Conservation (phyloP, 805 yeast species). For the Metschnikowia corniflorae region DNA sequence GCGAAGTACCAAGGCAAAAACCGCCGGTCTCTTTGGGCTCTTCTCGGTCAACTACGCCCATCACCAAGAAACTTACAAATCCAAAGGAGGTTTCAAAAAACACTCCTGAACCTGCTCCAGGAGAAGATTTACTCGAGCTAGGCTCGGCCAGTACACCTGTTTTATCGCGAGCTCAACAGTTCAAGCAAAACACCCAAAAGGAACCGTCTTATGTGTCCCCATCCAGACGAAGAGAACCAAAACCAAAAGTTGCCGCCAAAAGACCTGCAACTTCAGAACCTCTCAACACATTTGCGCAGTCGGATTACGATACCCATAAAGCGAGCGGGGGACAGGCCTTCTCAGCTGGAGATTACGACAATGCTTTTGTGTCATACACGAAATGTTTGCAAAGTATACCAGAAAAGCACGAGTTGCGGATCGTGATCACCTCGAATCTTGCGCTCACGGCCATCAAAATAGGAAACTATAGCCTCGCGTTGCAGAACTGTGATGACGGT, state of each 20-base stretch:
- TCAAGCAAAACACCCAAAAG: conserved; percentile 21
- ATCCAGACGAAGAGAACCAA: conserved; percentile 19
- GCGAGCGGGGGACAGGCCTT: conserved; percentile 60
- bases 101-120: background rate
- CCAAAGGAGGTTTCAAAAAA: too few relatives aligned
- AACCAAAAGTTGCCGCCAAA: background rate
- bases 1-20: background rate
- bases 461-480: conserved; percentile 63
- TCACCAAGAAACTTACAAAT: too few relatives aligned
- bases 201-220: conserved; percentile 22
- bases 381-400: conserved; percentile 54
- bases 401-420: conserved; percentile 54
- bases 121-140: conserved; percentile 30
- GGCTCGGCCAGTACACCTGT: conserved; percentile 6
- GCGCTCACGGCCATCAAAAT: conserved; percentile 59
- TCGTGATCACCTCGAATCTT: conserved; percentile 72
- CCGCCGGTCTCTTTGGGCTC: background rate
- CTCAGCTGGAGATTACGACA: conserved; percentile 76
- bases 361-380: conserved; percentile 60
- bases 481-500: conserved; percentile 46
- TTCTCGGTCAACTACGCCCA: background rate
- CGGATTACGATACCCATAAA: conserved; percentile 47
- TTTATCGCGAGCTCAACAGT: conserved; percentile 23
- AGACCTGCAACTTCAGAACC: conserved; percentile 19
- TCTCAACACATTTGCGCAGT: conserved; percentile 38